Percentiles rank a stretch among this genome's conserved stretches.
phyloP scores from a whole-genome alignment of 2,329 filamentous ascomycete species.

The Fusarium fracticaudum region DNA sequence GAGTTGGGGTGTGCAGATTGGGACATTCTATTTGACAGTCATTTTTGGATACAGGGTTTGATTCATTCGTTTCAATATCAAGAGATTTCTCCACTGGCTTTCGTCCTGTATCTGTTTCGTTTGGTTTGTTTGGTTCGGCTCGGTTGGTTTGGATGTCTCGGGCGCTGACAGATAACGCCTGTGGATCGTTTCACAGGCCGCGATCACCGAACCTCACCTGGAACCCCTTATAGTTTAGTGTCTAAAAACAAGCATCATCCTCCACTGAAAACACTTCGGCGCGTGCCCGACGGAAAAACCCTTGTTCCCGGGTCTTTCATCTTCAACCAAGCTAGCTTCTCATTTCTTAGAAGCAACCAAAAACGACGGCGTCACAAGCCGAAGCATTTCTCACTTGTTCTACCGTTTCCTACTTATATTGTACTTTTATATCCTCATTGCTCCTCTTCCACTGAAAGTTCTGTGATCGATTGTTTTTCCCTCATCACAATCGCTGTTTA shows the following conservation, averaged over 20 bases:
- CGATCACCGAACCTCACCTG: constrained; percentile 3
- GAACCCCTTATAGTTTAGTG: constrained; percentile 19
- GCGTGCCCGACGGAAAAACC: constrained; percentile 38
- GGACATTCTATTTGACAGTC: neutral
- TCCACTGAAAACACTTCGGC: neutral
- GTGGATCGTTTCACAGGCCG: neutral
- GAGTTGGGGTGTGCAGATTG: neutral
- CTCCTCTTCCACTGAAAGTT: neutral
- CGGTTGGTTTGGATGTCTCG: neutral
- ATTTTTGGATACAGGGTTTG: constrained; percentile 6
- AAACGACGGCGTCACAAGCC: constrained; percentile 21
- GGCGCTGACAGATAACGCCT: neutral
- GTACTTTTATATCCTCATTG: neutral
- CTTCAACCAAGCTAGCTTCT: constrained; percentile 14
- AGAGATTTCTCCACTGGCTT: neutral
- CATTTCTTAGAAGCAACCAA: constrained; percentile 16
- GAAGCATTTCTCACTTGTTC: constrained; percentile 20
- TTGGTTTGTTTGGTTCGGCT: neutral
- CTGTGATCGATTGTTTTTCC: neutral
- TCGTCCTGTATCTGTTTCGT: neutral
- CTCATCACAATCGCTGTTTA: constrained; percentile 5
- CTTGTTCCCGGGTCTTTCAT: constrained; percentile 21
- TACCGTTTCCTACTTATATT: neutral
- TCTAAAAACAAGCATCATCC: constrained; percentile 8
- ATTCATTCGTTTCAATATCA: constrained; percentile 11